Percentiles rank a stretch among this genome's conserved stretches.
Conservation (phyloP, 768 basidiomycete species). For the Leucosporidium yakuticum region DNA sequence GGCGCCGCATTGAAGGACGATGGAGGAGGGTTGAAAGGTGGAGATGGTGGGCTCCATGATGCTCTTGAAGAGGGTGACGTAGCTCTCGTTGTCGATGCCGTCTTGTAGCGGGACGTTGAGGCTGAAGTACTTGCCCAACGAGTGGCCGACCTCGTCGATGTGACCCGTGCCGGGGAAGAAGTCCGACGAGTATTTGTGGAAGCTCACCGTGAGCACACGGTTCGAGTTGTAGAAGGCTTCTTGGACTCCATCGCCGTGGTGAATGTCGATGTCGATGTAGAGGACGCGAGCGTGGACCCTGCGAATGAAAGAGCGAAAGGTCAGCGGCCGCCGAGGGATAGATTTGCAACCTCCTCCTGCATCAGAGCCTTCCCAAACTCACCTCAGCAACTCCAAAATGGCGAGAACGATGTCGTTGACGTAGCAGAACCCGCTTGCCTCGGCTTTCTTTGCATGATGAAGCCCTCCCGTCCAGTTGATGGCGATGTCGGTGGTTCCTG, state of each 20-base stretch:
- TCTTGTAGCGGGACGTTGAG: slow-evolving; percentile 92
- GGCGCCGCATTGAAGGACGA: slow-evolving; percentile 95
- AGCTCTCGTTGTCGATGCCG: slow-evolving; percentile 96
- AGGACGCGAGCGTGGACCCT: slow-evolving; percentile 90
- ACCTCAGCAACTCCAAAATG: slow-evolving; percentile 86
- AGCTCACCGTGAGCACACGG: slow-evolving; percentile 97
- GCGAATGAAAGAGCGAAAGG: background rate
- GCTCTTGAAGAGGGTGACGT: slow-evolving; percentile 87
- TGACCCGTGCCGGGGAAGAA: slow-evolving; percentile 98
- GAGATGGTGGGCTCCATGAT: slow-evolving; percentile 91
- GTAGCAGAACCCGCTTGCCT: slow-evolving; percentile 98
- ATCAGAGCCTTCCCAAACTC: slow-evolving; percentile 18
- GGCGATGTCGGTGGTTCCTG: slow-evolving; percentile 86
- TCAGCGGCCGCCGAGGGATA: background rate
- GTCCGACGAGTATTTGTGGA: slow-evolving; percentile 91
- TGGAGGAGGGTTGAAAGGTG: slow-evolving; percentile 77
- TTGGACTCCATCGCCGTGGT: slow-evolving; percentile 94
- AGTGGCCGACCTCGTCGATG: slow-evolving; percentile 79
- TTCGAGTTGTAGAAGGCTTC: slow-evolving; percentile 96
- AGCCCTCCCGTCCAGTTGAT: slow-evolving; percentile 99
- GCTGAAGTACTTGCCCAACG: slow-evolving; percentile 83
- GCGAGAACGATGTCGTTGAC: slow-evolving; percentile 70
- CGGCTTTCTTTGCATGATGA: slow-evolving; percentile 95
- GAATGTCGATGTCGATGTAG: slow-evolving; percentile 98
- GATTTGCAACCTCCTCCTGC: background rate